Evolutionary conservation across 2,329 filamentous ascomycete genomes (phyloP).

Genomic region (Sclerotinia trifoliorum): DNA sequence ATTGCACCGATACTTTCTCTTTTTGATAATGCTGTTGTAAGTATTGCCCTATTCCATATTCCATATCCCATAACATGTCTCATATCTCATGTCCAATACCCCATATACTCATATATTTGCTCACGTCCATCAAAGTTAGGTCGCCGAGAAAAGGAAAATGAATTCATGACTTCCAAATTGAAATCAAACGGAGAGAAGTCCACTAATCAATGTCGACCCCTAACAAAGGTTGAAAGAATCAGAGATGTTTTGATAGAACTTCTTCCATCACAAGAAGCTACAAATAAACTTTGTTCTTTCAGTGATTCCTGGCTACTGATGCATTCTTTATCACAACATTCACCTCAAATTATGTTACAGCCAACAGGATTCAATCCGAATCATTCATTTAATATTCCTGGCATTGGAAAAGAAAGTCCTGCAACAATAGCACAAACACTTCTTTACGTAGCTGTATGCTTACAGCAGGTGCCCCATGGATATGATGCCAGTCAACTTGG

Average conservation of each 20-base stretch:
- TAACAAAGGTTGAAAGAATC: constrained; percentile 34
- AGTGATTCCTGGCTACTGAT: constrained; percentile 35
- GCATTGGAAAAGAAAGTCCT: constrained; percentile 32
- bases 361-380: constrained; percentile 12
- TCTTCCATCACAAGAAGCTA: constrained; percentile 36
- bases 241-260: constrained; percentile 35
- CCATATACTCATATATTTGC: neutral
- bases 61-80: neutral
- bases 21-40: constrained; percentile 37
- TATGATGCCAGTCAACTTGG: constrained; percentile 33
- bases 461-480: constrained; percentile 35
- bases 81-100: neutral
- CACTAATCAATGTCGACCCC: constrained; percentile 26
- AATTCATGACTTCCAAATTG: constrained; percentile 31
- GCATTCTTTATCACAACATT: constrained; percentile 29
- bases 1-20: constrained; percentile 35
- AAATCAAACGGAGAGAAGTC: constrained; percentile 20
- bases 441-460: constrained; percentile 35
- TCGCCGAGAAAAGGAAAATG: constrained; percentile 28
- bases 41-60: constrained; percentile 17
- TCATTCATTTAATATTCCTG: constrained; percentile 30
- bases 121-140: constrained; percentile 31
- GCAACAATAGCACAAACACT: constrained; percentile 34
- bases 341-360: constrained; percentile 11
- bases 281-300: constrained; percentile 31